phyloP scores from a whole-genome alignment of 2,329 filamentous ascomycete genomes.

The Sporothrix protearum region DNA sequence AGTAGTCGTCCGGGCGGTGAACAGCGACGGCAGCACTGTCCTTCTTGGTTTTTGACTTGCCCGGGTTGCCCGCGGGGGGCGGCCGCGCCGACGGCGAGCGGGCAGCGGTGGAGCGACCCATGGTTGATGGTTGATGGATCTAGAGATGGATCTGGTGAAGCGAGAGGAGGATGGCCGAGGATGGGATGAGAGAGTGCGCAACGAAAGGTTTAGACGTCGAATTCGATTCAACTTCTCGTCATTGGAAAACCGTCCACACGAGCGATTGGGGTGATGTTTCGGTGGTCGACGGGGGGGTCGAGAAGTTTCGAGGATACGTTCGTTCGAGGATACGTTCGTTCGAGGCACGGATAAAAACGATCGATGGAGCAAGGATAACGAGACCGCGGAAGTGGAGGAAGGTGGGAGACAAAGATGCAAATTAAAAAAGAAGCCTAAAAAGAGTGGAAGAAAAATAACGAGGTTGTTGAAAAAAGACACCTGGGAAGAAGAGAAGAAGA shows the following conservation, averaged over 20 bases:
- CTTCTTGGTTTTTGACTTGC: slow-evolving; percentile 30
- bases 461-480: slow-evolving; percentile 1
- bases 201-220: background rate
- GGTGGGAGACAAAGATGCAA: background rate
- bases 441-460: background rate
- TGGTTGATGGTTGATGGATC: slow-evolving; percentile 17
- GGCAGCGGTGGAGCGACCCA: slow-evolving; percentile 25
- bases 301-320: background rate
- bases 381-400: background rate
- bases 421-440: slow-evolving; percentile 8
- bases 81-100: slow-evolving; percentile 21
- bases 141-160: background rate
- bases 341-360: background rate
- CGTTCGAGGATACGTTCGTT: background rate
- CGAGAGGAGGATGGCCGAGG: background rate
- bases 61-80: slow-evolving; percentile 29
- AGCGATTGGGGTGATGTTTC: background rate
- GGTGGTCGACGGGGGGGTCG: background rate
- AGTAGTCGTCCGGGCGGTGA: slow-evolving; percentile 53
- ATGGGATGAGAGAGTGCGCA: no score
- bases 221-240: slow-evolving; percentile 11
- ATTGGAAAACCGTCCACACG: background rate
- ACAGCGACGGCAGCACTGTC: slow-evolving; percentile 6
- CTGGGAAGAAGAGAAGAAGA: slow-evolving; percentile 3
- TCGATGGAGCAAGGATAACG: background rate